Base-by-base conservation (phyloP, 106 monocot genomes). In the Amphibolis antarctica region DNA sequence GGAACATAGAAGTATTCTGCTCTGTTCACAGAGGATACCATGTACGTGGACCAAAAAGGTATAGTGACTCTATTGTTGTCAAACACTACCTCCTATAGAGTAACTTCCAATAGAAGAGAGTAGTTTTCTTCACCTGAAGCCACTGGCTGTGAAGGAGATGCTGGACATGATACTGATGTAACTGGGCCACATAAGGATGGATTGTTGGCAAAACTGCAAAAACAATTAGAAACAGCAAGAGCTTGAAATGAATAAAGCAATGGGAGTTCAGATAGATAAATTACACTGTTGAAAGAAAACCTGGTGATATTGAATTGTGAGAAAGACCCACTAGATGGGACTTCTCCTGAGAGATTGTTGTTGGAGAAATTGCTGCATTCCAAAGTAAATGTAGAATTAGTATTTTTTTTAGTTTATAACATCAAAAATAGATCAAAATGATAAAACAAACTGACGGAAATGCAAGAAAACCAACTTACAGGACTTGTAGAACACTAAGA, bases 121-220 rank as follows among this genome's bases (percentile, higher is more conserved):
- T 52, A 20, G 21, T 52, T 52, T 1, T 20, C 21, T 22, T 52
- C 52, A 52, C 52, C 52, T 52, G 52, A n/a, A 52, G 52, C 18
- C 11, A 49, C 15, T 23, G 52, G 7, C 5, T n/a, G 22, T 48
- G 65, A 66, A 25, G 71, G 71, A 63, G 71, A 55, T 49, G 69
- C 77, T 2, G 81, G 77, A 58, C 81, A 82, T 49, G 80, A 77
- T 52, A 69, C 74, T 67, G 57, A 60, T 12, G 85, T 81, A n/a
- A 67, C 81, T 19, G 81, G 78, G 23, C 85, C 85, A 72, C 85
- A 85, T 62, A 85, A 58, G 6, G 53, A 22, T 67, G 85, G 81
- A 61, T 85, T 85, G 75, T 85, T 85, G 24, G 72, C 71, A 78
- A 84, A 88, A 79, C 88, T 88, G 78, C 44, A 29, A 31, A n/a